Base-by-base conservation (phyloP, 805 yeast genomes). In the Yarrowia sp. region DNA sequence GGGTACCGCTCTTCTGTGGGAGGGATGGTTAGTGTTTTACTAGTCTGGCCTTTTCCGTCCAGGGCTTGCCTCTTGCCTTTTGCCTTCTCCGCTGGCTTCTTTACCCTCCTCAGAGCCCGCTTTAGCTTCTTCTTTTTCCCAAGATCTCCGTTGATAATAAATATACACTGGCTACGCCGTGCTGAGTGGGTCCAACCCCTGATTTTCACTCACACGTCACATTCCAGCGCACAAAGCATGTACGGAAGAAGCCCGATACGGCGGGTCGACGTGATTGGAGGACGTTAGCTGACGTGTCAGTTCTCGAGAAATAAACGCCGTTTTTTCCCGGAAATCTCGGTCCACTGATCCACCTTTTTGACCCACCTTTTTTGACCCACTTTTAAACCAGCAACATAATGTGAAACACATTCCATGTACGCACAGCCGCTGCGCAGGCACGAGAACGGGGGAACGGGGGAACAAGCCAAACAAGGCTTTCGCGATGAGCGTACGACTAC, bases 161-260 rank as follows among this genome's bases (percentile, higher is more conserved):
- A 10, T 19, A 19, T 9, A 24, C n/a, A 24, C 30, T 7, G 30
- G 3, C 55, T 12, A n/a, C 12, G 40, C 40, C 20, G 56, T 17
- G 56, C 19, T 15, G 10, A 30, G 53, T 47, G 53, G 53, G 36
- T 47, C 30, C 53, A n/a, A n/a, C 53, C 53, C 53, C 53, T 47
- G 40, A 50, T 33, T 33, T 30, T 33, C 38, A 15, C 53, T 30
- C 38, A 14, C 19, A 33, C 40, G 52, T 47, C 55, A 50, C 55
- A 50, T 50, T 50, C 55, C 55, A 34, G 30, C 19, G 52, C 52
- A 30, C 52, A 47, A 46, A 20, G 38, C 52, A 47, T 47, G 52
- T 47, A 47, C 38, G 9, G 49, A 44, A 44, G 33, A 44, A 44
- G 30, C 49, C 9, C 20, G 17, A 43, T 43, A 9, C 15, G 13